Evolutionary conservation across 2,329 filamentous ascomycete genomes (phyloP), one percentile per base, ranked within the genome.

Genomic region (Aspergillus chevalieri): DNA sequence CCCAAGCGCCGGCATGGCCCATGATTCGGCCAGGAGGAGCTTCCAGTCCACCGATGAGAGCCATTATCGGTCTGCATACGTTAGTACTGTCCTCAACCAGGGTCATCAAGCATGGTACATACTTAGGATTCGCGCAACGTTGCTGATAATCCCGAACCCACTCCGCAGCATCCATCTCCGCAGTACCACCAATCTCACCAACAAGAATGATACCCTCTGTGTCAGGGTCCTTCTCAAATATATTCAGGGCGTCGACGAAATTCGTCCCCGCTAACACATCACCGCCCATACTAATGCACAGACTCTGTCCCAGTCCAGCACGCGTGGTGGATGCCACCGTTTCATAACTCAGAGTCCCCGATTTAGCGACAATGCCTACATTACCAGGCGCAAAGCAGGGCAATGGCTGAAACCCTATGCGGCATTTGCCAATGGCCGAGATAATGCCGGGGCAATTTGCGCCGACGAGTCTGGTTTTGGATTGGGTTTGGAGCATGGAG

Each of bases 401-500:
- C 10, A 91, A 72, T 4, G 87, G 87, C 65, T 90, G 86, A 63
- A 91, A 90, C 0, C 87, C 87, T 62, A 86, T 83, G 42, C 83
- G 76, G 57, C 87, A 91, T 58, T 77, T 80, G 2, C 82, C 84
- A 19, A 83, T 78, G 0, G 86, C 84, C 3, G 85, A 86, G 49
- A 91, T 89, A 53, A 92, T 89, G 0, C 87, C 87, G 0, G 87
- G 86, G 17, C 85, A 86, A 63, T 91, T 92, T n/a, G 87, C 85
- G 1, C 87, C 87, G 0, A 92, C 85, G 0, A 92, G 76, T 6
- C 87, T 76, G 0, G 85, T 87, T 57, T 80, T 85, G 1, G 78
- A 83, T 62, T 91, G 87, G 0, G 85, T 86, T 53, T 81, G 76
- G 4, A 91, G 76, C 44, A 89, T 83, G 21, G 83, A 83, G 46